Conservation (phyloP, 495 filamentous ascomycete genomes). For the Amphirosellinia nigrospora region DNA sequence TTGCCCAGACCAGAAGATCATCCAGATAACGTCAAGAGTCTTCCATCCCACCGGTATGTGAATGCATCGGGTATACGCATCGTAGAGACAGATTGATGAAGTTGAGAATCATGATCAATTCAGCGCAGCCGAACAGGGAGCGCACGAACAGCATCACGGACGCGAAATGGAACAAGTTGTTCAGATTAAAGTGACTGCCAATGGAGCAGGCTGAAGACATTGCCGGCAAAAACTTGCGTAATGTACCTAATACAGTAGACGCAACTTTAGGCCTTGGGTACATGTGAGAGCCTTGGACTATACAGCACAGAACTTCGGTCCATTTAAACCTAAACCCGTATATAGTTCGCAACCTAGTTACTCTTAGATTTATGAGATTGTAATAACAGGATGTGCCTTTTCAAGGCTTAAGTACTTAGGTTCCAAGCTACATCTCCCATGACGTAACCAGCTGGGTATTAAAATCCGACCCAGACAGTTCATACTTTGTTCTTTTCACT, state of each 20-base stretch:
- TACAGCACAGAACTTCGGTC: no score
- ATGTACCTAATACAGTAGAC: no score
- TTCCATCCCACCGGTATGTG: constrained; percentile 77
- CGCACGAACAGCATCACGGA: constrained; percentile 86
- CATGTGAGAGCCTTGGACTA: no score
- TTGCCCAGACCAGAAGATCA: no score
- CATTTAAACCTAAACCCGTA: background rate
- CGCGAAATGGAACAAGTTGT: constrained; percentile 78
- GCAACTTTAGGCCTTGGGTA: no score
- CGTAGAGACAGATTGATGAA: constrained; percentile 77
- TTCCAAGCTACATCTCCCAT: background rate
- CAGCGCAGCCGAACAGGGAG: constrained; percentile 71
- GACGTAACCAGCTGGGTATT: background rate
- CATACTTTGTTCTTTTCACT: background rate
- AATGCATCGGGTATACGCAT: constrained; percentile 67
- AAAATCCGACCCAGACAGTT: constrained; percentile 2
- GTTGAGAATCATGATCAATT: constrained; percentile 78
- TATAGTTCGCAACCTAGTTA: background rate
- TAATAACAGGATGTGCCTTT: background rate
- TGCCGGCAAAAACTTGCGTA: constrained; percentile 73
- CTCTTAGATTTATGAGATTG: background rate
- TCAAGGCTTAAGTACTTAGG: background rate
- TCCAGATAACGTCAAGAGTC: no score
- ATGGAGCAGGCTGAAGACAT: constrained; percentile 71
- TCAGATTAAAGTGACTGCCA: constrained; percentile 81